These are phyloP conservation scores for Aegilops tauschii DNA, from an alignment of 176 grass and related monocot genomes.

Conservation along the genomic window DNA sequence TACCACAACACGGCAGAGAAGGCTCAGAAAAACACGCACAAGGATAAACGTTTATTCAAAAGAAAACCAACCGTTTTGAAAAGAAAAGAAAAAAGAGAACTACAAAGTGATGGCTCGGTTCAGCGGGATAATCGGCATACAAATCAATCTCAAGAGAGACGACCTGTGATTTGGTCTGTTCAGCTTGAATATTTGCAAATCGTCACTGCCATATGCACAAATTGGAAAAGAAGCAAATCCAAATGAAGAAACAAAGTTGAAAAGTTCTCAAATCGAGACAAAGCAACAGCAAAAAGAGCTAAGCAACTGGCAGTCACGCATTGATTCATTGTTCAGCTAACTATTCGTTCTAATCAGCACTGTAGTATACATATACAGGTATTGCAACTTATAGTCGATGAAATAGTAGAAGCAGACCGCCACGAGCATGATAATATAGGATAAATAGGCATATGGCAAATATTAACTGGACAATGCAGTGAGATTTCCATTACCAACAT, in stretches of 20 bases:
- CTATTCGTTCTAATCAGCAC: neutral
- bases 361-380: neutral
- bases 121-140: slow-evolving; percentile 91
- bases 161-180: slow-evolving; percentile 95
- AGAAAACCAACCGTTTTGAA: too few species aligned
- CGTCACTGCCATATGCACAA: slow-evolving; percentile 28
- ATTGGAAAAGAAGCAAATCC: neutral
- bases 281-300: fast-evolving
- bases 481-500: neutral
- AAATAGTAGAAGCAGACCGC: neutral
- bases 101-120: slow-evolving; percentile 50
- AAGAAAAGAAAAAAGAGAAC: neutral
- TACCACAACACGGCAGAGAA: neutral
- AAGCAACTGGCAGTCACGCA: too few species aligned
- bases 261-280: neutral
- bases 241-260: neutral
- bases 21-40: neutral
- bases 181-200: slow-evolving; percentile 87
- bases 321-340: too few species aligned
- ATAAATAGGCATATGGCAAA: too few species aligned
- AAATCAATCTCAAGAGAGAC: slow-evolving; percentile 53
- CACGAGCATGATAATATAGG: neutral
- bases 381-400: neutral
- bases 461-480: neutral
- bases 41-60: neutral